Evolutionary conservation across 140 eudicot species (phyloP), one percentile per base, ranked within the genome.

Genomic region (Oenanthe javanica): DNA sequence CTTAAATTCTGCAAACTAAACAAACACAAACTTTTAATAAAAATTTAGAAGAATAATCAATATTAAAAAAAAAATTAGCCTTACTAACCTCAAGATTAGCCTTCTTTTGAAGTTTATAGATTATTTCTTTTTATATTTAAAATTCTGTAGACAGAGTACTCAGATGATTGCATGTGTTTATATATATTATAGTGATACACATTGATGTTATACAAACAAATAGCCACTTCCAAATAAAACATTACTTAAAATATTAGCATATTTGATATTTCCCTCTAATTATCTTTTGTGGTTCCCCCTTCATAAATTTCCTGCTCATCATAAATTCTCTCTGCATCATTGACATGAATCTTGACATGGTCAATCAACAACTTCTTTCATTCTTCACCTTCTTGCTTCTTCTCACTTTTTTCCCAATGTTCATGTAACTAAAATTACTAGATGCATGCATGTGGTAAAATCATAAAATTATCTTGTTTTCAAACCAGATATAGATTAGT

Each of bases 321-420:
- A 45, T 45, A 72, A 27, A 45, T 72, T 36, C 31, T 72, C 15
- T 47, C 38, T 71, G 47, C 76, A 42, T 69, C 75, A 69, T 69
- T 69, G 46, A 69, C 51, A 42, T 72, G 77, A 43, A 72, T 43
- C 54, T 72, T 72, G 51, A 72, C 77, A 72, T 45, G 54, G 54
- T 72, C 52, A 72, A 9, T 31, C 21, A 7, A 42, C 52, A 15
- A 42, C 31, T 72, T 45, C 36, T 42, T 72, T 42, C 77, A 42
- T 18, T 72, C 54, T 72, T 72, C 77, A 45, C 27, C 36, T 72
- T 72, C 38, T 72, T 43, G 77, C 73, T 45, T 18, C 47, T 31
- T 31, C 45, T 43, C 16, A 72, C 16, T 72, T 72, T 72, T 43
- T 5, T 8, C 4, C 14, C 76, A 36, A 38, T 71, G 19, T 38